Percentiles rank a stretch among this genome's conserved stretches.
Evolutionary conservation across 257 asterid genomes (phyloP).

Genomic region (Sherardia arvensis): DNA sequence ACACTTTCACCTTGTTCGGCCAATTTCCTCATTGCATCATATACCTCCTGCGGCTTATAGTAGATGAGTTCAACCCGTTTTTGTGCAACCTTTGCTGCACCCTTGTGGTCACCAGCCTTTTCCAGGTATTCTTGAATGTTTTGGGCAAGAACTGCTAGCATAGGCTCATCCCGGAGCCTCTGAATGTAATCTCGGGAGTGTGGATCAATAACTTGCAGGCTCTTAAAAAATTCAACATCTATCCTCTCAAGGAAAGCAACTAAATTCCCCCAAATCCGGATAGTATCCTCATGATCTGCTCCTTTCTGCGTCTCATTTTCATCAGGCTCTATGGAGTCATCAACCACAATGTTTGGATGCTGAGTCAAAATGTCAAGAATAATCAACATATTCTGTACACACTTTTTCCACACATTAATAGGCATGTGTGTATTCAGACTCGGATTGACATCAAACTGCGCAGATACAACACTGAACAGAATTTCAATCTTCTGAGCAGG

Average conservation of each 20-base stretch:
- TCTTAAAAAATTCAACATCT: constrained; percentile 83
- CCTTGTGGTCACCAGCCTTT: constrained; percentile 53
- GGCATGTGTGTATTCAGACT: constrained; percentile 95
- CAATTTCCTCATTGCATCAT: constrained; percentile 85
- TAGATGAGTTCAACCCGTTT: constrained; percentile 81
- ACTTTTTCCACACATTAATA: constrained; percentile 85
- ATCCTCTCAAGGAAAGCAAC: constrained; percentile 84
- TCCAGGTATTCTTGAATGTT: constrained; percentile 78
- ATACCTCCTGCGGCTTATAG: constrained; percentile 93
- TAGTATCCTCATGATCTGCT: constrained; percentile 54
- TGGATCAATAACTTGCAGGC: constrained; percentile 94
- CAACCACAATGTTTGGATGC: constrained; percentile 80
- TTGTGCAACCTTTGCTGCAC: constrained; percentile 95
- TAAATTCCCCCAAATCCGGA: constrained; percentile 88
- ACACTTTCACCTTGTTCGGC: constrained; percentile 47
- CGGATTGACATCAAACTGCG: constrained; percentile 83
- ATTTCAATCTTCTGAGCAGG: constrained; percentile 98
- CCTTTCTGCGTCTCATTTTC: constrained; percentile 93
- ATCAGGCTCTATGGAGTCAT: constrained; percentile 82
- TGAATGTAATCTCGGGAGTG: constrained; percentile 89
- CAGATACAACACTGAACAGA: constrained; percentile 80
- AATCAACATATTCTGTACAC: constrained; percentile 60
- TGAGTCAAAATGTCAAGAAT: constrained; percentile 75
- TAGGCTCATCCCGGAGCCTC: constrained; percentile 89
- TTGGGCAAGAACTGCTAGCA: constrained; percentile 74